Percentiles rank a stretch among this genome's conserved stretches.
Evolutionary conservation across 129 eudicot genomes (phyloP).

Genomic region (Artemisia annua): DNA sequence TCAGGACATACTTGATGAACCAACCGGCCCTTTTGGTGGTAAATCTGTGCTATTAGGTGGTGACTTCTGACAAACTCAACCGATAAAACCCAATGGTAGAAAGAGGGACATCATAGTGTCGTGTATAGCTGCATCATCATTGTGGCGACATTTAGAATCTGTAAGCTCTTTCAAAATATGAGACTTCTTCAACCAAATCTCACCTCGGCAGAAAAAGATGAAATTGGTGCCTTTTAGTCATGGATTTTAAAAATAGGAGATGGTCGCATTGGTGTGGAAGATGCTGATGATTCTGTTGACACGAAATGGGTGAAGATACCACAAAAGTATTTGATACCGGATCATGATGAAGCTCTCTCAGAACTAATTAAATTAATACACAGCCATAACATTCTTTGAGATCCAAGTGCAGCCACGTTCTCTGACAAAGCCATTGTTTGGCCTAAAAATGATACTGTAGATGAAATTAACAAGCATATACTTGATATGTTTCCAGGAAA

Average conservation of each 20-base stretch:
- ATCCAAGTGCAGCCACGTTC: not conserved
- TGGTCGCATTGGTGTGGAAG: not conserved
- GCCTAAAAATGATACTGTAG: slow-evolving; percentile 1
- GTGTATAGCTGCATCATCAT: not conserved
- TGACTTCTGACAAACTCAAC: too few species aligned
- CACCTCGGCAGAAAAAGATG: not conserved
- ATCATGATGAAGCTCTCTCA: not conserved
- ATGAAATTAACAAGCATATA: not conserved
- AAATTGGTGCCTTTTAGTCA: not conserved
- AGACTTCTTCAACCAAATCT: slow-evolving; percentile 1
- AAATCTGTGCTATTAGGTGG: not conserved
- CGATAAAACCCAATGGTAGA: not conserved
- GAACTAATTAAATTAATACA: not conserved
- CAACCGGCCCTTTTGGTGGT: not conserved
- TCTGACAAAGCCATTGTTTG: slow-evolving; percentile 12
- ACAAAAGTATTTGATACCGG: not conserved
- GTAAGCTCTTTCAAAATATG: not conserved
- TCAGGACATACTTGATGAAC: not conserved
- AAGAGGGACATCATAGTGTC: not conserved
- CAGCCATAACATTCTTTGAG: not conserved
- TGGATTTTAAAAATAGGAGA: not conserved
- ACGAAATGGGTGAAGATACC: slow-evolving; percentile 5
- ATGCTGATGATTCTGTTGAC: not conserved
- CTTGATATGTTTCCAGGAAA: not conserved
- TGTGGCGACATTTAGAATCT: not conserved